Percentiles rank a stretch among this genome's conserved stretches.
phyloP scores from a whole-genome alignment of 495 filamentous ascomycete genomes.

The Hypoxylon fragiforme region DNA sequence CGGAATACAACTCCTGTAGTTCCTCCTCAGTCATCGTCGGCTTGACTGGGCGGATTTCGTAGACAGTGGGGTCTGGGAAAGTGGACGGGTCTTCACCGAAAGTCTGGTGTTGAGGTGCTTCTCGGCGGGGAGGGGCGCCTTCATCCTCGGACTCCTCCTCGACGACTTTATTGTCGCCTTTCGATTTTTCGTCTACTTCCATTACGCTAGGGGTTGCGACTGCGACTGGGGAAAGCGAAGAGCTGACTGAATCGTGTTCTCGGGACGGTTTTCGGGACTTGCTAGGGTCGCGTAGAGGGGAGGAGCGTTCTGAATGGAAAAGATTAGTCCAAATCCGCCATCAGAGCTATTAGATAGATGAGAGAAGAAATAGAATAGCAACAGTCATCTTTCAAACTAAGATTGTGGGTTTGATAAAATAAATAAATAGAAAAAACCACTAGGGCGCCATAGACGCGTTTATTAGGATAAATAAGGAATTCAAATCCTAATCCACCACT shows the following conservation, averaged over 20 bases:
- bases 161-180: conserved; percentile 54
- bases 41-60: conserved; percentile 79
- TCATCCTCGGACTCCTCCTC: conserved; percentile 68
- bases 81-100: conserved; percentile 92
- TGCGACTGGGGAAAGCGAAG: conserved; percentile 63
- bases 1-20: conserved; percentile 82
- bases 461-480: too few relatives aligned
- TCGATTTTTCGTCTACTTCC: conserved; percentile 55
- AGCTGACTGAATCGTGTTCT: conserved; percentile 62
- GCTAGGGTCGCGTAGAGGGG: conserved; percentile 47
- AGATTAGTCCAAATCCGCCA: conserved; percentile 11
- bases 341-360: background rate
- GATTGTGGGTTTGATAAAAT: too few relatives aligned
- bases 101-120: conserved; percentile 72
- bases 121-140: conserved; percentile 76
- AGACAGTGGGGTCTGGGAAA: conserved; percentile 91
- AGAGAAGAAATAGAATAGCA: conserved; percentile 1
- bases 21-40: conserved; percentile 78
- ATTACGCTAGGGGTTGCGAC: conserved; percentile 52
- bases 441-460: too few relatives aligned
- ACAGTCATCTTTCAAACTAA: too few relatives aligned
- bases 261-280: conserved; percentile 53
- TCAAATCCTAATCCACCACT: too few relatives aligned
- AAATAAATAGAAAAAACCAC: too few relatives aligned
- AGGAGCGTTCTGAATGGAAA: conserved; percentile 48